These are phyloP conservation scores for Calonectria montana DNA, from an alignment of 2,329 filamentous ascomycete genomes.

Conservation along the genomic window DNA sequence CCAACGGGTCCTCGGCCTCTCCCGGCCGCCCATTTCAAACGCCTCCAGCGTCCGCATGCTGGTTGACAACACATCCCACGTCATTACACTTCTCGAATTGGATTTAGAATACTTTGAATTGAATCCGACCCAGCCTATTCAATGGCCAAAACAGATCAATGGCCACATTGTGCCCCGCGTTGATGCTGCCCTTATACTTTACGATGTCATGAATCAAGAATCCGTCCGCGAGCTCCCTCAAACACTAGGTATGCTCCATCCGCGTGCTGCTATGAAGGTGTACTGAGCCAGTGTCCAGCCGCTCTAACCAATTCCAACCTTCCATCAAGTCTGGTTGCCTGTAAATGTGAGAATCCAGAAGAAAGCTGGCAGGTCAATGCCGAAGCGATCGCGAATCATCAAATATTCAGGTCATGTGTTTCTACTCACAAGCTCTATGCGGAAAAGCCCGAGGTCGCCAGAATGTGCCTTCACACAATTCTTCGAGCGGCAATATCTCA, in stretches of 20 bases:
- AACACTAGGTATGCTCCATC: conserved; percentile 73
- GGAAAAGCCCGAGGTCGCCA: conserved; percentile 76
- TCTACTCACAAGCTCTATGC: conserved; percentile 80
- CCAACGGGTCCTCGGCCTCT: conserved; percentile 69
- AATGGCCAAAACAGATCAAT: conserved; percentile 76
- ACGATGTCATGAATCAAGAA: conserved; percentile 84
- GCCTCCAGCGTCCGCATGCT: conserved; percentile 67
- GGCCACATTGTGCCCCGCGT: conserved; percentile 79
- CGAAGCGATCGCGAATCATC: conserved; percentile 69
- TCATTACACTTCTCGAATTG: conserved; percentile 73
- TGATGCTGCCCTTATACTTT: conserved; percentile 86
- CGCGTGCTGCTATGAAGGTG: background rate
- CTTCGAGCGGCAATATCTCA: conserved; percentile 76
- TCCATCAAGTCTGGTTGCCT: conserved; percentile 85
- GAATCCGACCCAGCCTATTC: conserved; percentile 65
- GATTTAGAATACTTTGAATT: conserved; percentile 75
- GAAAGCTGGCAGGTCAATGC: conserved; percentile 78
- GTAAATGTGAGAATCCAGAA: conserved; percentile 86
- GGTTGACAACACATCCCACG: conserved; percentile 68
- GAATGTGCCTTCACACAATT: conserved; percentile 80
- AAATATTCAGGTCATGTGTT: conserved; percentile 75
- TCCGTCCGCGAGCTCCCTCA: conserved; percentile 81
- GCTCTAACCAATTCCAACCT: conserved; percentile 78
- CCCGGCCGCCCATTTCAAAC: conserved; percentile 63
- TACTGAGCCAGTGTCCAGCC: conserved; percentile 59